A percentile compares a stretch with the other conserved stretches of the same genome.
Conservation (phyloP, 2,329 filamentous ascomycete species). For the Claviceps spartinae region DNA sequence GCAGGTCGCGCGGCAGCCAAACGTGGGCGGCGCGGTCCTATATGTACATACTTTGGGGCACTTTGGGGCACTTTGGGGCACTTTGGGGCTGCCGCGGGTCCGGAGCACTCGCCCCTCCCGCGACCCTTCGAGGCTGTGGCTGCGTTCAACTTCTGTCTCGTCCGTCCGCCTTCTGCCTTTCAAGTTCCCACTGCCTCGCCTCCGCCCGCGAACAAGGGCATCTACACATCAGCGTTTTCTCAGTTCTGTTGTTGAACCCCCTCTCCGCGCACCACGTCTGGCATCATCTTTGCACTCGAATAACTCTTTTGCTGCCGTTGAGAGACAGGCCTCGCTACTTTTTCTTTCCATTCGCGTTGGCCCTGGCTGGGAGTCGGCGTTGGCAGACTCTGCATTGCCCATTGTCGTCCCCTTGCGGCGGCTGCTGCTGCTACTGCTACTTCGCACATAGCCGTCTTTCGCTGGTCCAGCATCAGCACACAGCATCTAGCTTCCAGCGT, state of each 20-base stretch:
- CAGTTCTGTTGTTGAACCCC: background rate
- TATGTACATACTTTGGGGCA: too few species aligned
- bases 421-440: background rate
- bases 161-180: too few species aligned
- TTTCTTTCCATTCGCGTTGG: background rate
- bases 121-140: too few species aligned
- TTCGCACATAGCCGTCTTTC: background rate
- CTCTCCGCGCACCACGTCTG: background rate
- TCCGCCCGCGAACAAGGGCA: too few species aligned
- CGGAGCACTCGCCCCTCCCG: too few species aligned
- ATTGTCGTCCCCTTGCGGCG: background rate
- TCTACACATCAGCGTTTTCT: background rate
- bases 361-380: constrained; percentile 1
- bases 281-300: constrained; percentile 1
- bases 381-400: background rate
- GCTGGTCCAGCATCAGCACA: background rate
- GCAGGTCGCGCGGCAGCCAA: too few species aligned
- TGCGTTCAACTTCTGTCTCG: too few species aligned
- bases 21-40: too few species aligned
- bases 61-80: too few species aligned
- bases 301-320: background rate
- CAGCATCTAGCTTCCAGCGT: too few species aligned
- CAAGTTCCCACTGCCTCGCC: too few species aligned
- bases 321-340: background rate
- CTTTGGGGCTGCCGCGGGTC: too few species aligned